Evolutionary conservation across 1,139 yeast species (phyloP).

Genomic region (Geotrichum fermentans): DNA sequence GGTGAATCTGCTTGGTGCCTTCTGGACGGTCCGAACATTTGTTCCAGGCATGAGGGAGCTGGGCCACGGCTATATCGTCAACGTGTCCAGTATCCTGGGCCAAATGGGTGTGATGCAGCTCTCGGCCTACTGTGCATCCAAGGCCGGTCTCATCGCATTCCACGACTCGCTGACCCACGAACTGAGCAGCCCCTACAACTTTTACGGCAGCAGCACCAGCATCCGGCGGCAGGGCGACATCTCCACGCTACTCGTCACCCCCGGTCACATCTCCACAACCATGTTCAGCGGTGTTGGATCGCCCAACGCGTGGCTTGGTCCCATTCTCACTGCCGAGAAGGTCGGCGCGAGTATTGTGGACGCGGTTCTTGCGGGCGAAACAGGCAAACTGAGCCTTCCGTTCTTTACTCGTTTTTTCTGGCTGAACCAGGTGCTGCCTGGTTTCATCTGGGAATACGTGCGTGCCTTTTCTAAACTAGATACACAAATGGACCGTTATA

Average conservation of each 20-base stretch:
- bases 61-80: slow-evolving; percentile 13
- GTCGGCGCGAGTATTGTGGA: slow-evolving; percentile 55
- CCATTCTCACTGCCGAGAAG: slow-evolving; percentile 59
- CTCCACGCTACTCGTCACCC: slow-evolving; percentile 68
- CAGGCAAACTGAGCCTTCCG: slow-evolving; percentile 68
- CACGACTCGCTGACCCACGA: slow-evolving; percentile 77
- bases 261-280: slow-evolving; percentile 69
- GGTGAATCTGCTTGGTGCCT: slow-evolving; percentile 56
- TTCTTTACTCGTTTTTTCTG: slow-evolving; percentile 55
- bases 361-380: slow-evolving; percentile 53
- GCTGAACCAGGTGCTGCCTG: slow-evolving; percentile 12
- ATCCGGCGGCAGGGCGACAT: slow-evolving; percentile 51
- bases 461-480: neutral
- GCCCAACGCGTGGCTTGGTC: slow-evolving; percentile 69
- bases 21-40: slow-evolving; percentile 46
- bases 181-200: slow-evolving; percentile 36
- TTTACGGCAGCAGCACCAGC: slow-evolving; percentile 1
- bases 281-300: slow-evolving; percentile 68
- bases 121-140: slow-evolving; percentile 75
- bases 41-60: slow-evolving; percentile 32
- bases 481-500: slow-evolving; percentile 2
- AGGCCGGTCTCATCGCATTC: slow-evolving; percentile 71
- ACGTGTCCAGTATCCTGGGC: slow-evolving; percentile 54
- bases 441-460: slow-evolving; percentile 13
- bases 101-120: slow-evolving; percentile 64